Base-by-base conservation (phyloP, 192 early-diverging fungal species). In the Radiomyces spectabilis region DNA sequence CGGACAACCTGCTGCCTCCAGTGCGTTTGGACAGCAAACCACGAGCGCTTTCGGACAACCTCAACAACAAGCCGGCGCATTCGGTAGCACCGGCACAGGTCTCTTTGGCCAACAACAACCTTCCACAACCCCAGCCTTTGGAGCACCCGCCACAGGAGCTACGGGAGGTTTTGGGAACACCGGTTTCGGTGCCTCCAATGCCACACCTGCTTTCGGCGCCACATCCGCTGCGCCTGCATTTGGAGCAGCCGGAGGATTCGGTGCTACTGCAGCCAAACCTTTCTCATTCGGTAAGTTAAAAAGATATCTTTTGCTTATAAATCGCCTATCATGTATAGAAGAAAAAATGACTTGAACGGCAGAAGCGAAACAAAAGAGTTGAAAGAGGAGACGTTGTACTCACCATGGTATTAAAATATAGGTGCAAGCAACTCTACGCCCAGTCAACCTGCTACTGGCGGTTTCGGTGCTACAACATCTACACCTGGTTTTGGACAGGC, bases 91-190 rank as follows among this genome's bases (percentile, higher is more conserved):
- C 16, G 45, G 10, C 38, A 50, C 46, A 10, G 25, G 26, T 33
- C 47, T 38, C 38, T 59, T 59, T 41, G 57, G 57, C 12, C 56
- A 58, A 19, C 57, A 63, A 25, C 51, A 57, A 21, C 56, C n/a
- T n/a, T 50, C 32, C 6, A 24, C 59, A 45, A 49, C 42, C 26
- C 19, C 27, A 12, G 53, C 53, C 4, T 55, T 56, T 50, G 61
- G 61, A 9, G 15, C 18, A 30, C 8, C 41, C 29, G 53, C 49
- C 5, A 50, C 63, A 45, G 55, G 48, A 19, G 29, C 65, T 9
- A 33, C 35, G n/a, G 57, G 41, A 22, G n/a, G n/a, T n/a, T 73
- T 77, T 60, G 78, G 78, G 29, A 56, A 39, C 2, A 45, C 33
- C 19, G 51, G 34, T 9, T 55, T 40, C 27, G 60, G 67, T 27